These are phyloP conservation scores for Haplosporangium gracile DNA, from an alignment of 192 early-diverging fungal species.

Conservation along the genomic window DNA sequence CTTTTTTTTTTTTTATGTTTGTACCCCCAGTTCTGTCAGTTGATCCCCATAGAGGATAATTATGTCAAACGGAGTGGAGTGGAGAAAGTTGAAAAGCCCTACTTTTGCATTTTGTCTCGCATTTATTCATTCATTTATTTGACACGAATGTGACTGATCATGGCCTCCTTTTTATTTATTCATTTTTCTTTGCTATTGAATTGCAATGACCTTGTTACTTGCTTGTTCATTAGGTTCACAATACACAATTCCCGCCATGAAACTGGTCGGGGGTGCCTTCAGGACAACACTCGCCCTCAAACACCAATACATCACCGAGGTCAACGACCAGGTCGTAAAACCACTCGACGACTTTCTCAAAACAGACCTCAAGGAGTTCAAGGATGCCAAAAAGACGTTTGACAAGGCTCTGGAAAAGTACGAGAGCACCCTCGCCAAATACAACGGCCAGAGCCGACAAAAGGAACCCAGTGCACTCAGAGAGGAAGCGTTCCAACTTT, in stretches of 20 bases:
- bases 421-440: constrained; percentile 72
- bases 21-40: constrained; percentile 7
- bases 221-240: constrained; percentile 29
- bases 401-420: constrained; percentile 68
- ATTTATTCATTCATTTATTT: neutral
- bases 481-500: constrained; percentile 80
- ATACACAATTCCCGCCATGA: constrained; percentile 59
- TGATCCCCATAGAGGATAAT: constrained; percentile 1
- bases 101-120: neutral
- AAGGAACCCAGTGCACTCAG: constrained; percentile 76
- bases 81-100: neutral
- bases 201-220: neutral
- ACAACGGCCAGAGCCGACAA: constrained; percentile 67
- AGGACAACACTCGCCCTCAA: constrained; percentile 63
- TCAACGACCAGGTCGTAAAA: constrained; percentile 70
- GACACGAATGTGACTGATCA: constrained; percentile 3
- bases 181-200: neutral
- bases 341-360: constrained; percentile 70
- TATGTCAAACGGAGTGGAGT: too few species aligned
- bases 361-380: constrained; percentile 75
- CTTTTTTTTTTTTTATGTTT: neutral
- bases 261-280: constrained; percentile 58
- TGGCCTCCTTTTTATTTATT: neutral
- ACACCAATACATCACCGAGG: constrained; percentile 66
- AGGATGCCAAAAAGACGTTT: constrained; percentile 61